A percentile compares a stretch with the other conserved stretches of the same genome.
These are phyloP conservation scores for Penicillium ochrochloron DNA, from an alignment of 495 filamentous ascomycete species.

Conservation along the genomic window DNA sequence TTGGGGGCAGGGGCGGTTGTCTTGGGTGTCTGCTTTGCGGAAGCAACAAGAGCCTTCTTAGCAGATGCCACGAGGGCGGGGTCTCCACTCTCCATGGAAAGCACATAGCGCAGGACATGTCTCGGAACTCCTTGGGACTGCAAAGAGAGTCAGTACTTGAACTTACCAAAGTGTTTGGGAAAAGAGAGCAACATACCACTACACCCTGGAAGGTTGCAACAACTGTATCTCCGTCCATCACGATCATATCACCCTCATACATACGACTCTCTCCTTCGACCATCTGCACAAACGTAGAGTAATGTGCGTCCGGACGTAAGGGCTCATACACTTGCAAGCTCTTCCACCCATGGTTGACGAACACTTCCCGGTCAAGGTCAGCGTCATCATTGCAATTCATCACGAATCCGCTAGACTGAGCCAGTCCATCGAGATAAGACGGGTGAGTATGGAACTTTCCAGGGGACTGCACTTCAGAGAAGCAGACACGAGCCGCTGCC, in stretches of 20 bases:
- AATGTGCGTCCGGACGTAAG: neutral
- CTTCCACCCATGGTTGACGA: neutral
- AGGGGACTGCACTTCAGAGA: neutral
- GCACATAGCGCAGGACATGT: conserved; percentile 9
- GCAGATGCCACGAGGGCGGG: neutral
- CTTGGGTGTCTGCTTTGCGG: conserved; percentile 1
- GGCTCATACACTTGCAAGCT: neutral
- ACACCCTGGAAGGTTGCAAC: neutral
- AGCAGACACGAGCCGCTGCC: neutral
- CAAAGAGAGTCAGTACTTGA: neutral
- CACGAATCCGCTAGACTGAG: neutral
- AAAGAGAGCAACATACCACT: neutral
- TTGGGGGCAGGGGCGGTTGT: neutral
- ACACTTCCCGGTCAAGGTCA: neutral
- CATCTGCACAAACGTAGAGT: neutral
- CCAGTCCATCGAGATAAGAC: neutral
- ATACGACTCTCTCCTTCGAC: neutral
- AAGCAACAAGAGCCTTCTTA: neutral
- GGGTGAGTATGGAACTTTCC: conserved; percentile 4
- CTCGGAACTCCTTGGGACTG: neutral
- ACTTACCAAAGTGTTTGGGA: neutral
- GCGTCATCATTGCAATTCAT: neutral
- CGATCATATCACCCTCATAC: neutral
- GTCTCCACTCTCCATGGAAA: neutral
- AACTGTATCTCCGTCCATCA: neutral